Conservation (phyloP, 768 basidiomycete genomes). For the Mycena epipterygia region DNA sequence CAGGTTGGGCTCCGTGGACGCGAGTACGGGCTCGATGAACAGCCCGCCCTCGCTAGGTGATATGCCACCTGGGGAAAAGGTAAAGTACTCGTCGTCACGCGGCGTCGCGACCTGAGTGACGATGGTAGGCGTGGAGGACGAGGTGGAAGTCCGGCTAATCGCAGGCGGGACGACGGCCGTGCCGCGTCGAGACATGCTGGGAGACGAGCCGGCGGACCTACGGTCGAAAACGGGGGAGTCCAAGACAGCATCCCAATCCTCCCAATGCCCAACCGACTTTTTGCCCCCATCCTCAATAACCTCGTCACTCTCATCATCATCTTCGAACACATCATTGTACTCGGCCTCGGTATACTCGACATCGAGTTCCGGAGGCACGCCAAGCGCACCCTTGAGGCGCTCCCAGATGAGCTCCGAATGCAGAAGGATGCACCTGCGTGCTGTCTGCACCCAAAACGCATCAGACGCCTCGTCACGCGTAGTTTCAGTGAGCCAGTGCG, state of each 20-base stretch:
- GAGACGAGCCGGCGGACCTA: constrained; percentile 16
- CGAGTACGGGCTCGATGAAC: constrained; percentile 68
- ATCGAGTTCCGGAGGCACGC: constrained; percentile 89
- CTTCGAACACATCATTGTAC: constrained; percentile 52
- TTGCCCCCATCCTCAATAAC: constrained; percentile 58
- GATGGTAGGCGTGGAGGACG: constrained; percentile 28
- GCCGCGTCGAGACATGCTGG: constrained; percentile 5
- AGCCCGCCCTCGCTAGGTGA: constrained; percentile 6
- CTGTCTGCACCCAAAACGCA: constrained; percentile 77
- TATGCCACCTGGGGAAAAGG: constrained; percentile 30
- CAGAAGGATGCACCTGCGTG: constrained; percentile 80
- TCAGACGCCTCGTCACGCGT: constrained; percentile 78
- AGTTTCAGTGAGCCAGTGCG: constrained; percentile 74
- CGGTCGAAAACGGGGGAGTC: constrained; percentile 57
- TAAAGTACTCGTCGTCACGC: constrained; percentile 33
- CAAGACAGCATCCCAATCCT: constrained; percentile 61
- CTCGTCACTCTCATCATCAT: constrained; percentile 53
- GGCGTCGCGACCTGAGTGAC: constrained; percentile 34
- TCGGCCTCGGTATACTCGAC: constrained; percentile 59
- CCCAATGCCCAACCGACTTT: constrained; percentile 55
- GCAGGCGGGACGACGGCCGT: background rate
- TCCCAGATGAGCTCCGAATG: constrained; percentile 94
- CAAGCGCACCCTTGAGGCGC: constrained; percentile 87
- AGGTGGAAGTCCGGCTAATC: background rate
- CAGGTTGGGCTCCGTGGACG: constrained; percentile 51